These are phyloP conservation scores for Trichomonas tenax DNA, from an alignment of 208 protist genomes.

Conservation along the genomic window DNA sequence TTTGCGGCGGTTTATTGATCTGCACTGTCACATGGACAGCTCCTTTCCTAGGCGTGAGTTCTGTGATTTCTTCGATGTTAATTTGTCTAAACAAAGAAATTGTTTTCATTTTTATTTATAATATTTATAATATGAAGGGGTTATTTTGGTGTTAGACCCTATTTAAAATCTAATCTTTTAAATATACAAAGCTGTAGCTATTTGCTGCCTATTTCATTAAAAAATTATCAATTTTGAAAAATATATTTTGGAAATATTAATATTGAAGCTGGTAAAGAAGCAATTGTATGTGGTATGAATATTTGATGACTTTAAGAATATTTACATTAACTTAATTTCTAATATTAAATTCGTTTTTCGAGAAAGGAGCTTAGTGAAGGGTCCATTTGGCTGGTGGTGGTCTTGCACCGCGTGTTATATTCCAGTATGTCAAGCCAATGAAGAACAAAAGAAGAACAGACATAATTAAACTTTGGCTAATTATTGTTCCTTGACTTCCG, in stretches of 20 bases:
- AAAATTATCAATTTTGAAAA: too few relatives aligned
- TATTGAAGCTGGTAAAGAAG: too few relatives aligned
- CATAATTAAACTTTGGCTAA: neutral
- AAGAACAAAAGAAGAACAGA: neutral
- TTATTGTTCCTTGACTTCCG: neutral
- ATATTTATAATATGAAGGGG: neutral
- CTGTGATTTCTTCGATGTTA: neutral
- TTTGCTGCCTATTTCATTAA: too few relatives aligned
- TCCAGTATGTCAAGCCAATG: neutral
- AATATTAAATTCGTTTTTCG: neutral
- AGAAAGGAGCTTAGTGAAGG: neutral
- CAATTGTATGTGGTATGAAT: too few relatives aligned
- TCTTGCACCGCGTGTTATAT: neutral
- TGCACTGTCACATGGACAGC: neutral
- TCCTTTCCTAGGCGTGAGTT: neutral
- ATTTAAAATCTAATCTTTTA: too few relatives aligned
- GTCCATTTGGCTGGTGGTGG: neutral
- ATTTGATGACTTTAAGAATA: too few relatives aligned
- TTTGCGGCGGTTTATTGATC: neutral
- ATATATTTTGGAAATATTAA: too few relatives aligned
- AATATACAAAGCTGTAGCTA: too few relatives aligned
- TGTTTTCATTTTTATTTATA: neutral
- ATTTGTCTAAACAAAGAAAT: neutral
- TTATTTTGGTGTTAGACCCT: too few relatives aligned
- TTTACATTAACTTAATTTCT: too few relatives aligned